Percentiles rank a stretch among this genome's conserved stretches.
These are phyloP conservation scores for Tulasnella sp. DNA, from an alignment of 768 basidiomycete genomes.

Conservation along the genomic window DNA sequence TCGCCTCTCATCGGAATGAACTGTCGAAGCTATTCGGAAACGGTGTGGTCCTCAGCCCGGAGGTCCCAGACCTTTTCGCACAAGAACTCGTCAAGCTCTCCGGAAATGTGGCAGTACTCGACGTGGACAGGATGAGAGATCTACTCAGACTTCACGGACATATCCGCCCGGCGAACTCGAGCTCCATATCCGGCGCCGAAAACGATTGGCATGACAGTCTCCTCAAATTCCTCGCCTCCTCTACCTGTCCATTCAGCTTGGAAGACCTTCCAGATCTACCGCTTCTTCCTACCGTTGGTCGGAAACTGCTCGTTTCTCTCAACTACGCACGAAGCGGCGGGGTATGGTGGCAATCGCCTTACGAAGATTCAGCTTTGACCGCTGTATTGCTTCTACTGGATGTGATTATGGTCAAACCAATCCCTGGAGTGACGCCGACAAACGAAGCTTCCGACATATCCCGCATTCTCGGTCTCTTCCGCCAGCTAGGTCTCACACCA, in stretches of 20 bases:
- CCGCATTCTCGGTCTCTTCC: not conserved
- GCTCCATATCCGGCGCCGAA: too few species aligned
- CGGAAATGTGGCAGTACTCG: not conserved
- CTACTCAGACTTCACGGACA: not conserved
- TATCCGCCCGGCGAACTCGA: not conserved
- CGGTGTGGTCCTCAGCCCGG: not conserved
- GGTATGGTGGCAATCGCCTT: not conserved
- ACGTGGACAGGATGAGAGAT: not conserved
- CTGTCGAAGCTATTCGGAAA: not conserved
- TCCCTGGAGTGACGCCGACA: not conserved
- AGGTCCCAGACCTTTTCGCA: not conserved
- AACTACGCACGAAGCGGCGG: not conserved
- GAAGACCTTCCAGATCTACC: not conserved
- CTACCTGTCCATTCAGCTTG: not conserved
- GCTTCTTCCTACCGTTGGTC: not conserved
- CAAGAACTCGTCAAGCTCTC: not conserved
- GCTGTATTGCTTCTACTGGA: not conserved
- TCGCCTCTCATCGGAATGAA: not conserved
- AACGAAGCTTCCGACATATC: not conserved
- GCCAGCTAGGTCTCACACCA: not conserved
- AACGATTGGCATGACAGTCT: not conserved
- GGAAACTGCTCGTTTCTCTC: not conserved
- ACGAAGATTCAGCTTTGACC: not conserved
- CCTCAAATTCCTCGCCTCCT: not conserved
- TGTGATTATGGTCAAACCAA: not conserved